Base-by-base conservation (phyloP, 345 rosid genomes). In the Citrus hindsii region DNA sequence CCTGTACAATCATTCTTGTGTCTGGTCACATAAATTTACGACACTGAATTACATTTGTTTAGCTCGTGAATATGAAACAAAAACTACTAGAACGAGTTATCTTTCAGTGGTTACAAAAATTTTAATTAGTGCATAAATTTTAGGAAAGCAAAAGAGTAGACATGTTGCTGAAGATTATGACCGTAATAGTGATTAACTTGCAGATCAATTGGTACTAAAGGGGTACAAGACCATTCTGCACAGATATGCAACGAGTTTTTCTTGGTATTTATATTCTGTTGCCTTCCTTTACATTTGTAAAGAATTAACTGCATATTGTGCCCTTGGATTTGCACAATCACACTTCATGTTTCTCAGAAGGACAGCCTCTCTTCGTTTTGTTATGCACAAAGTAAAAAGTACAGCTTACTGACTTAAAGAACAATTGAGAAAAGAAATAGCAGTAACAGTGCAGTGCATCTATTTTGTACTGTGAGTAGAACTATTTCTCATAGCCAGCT, bases 1-100 rank as follows among this genome's bases (percentile, higher is more conserved):
- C 94, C 97, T 95, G 88, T 61, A 70, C 24, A 28, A 28, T 28
- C 75, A 48, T 61, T 58, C 25, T 51, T 65, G 71, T 8, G 61
- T 28, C 1, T 22, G 68, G 56, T 55, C 72, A 65, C 4, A 24
- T 28, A 35, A 16, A 25, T 16, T 32, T 25, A 61, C 1, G 2
- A 24, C 22, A 7, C 1, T 2, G 21, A 46, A 30, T 46, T 21
- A 6, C 2, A 25, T 75, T 56, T 19, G 25, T 40, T 46, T 75
- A 46, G 21, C 24, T 5, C 6, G 30, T 62, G 35, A 28, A 75
- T 27, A 75, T 28, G 24, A 5, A 42, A 19, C 21, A 48, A 22
- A 76, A 4, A n/a, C 4, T 76, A 51, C 42, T 13, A 5, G 22
- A 51, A 48, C 22, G 28, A 46, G 70, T 46, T 46, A 9, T 12